Percentiles rank a stretch among this genome's conserved stretches.
These are phyloP conservation scores for Penicillium sp. DNA, from an alignment of 2,329 filamentous ascomycete genomes.

Conservation along the genomic window DNA sequence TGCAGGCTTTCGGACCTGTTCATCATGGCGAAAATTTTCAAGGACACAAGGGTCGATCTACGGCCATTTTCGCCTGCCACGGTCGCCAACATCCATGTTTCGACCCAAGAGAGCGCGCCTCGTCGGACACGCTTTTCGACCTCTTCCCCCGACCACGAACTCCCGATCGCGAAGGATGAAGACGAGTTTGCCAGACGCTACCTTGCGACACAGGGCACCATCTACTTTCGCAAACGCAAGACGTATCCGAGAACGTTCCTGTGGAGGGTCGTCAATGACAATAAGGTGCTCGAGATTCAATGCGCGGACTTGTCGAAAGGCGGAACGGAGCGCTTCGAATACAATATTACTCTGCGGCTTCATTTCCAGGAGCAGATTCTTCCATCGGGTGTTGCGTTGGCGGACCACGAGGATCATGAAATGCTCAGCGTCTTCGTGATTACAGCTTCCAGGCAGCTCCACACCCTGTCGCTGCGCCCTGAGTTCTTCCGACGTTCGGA, in stretches of 20 bases:
- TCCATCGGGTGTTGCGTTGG: conserved; percentile 74
- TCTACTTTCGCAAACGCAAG: conserved; percentile 78
- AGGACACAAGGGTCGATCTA: conserved; percentile 81
- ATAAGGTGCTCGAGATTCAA: conserved; percentile 76
- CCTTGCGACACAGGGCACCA: conserved; percentile 72
- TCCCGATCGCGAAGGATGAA: conserved; percentile 56
- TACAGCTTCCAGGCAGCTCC: conserved; percentile 74
- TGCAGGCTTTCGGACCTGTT: conserved; percentile 18
- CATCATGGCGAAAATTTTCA: conserved; percentile 71
- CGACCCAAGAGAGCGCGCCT: conserved; percentile 49
- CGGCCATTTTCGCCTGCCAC: conserved; percentile 68
- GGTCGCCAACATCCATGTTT: conserved; percentile 67
- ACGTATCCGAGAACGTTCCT: conserved; percentile 79
- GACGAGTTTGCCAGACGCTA: conserved; percentile 67
- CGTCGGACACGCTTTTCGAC: conserved; percentile 46
- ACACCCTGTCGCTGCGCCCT: conserved; percentile 76
- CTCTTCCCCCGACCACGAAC: conserved; percentile 42
- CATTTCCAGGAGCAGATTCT: conserved; percentile 71
- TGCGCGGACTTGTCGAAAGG: conserved; percentile 75
- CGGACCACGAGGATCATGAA: conserved; percentile 75
- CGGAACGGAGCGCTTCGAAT: conserved; percentile 60
- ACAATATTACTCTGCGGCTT: conserved; percentile 72
- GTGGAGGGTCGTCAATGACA: conserved; percentile 83
- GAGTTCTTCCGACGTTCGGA: conserved; percentile 73
- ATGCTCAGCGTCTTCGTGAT: conserved; percentile 75